Evolutionary conservation across 768 basidiomycete species (phyloP), one percentile per base, ranked within the genome.

Genomic region (Rhodotorula babjevae): DNA sequence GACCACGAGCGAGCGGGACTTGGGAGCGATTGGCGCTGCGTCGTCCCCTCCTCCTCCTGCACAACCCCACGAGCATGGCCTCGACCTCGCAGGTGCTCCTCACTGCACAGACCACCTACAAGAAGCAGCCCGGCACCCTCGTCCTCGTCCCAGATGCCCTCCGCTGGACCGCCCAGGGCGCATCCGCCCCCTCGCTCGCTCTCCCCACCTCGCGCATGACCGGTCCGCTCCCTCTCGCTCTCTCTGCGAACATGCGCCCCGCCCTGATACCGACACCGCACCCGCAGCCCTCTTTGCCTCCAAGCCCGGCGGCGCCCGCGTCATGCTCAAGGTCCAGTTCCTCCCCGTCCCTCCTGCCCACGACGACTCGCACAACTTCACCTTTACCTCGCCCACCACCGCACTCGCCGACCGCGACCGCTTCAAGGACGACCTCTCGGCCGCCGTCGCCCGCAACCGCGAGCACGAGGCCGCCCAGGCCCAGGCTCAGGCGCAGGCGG

Each of bases 301-400:
- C 79, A 93, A 93, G 78, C 88, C 89, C 77, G 89, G 89, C 65
- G 88, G 90, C 11, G 82, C 89, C 0, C 90, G 92, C 79, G 89
- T 91, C 77, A 85, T 87, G 61, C 83, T 93, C 61, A 92, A 92
- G 78, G 82, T 94, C 47, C 87, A 86, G 3, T 83, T 92, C 46
- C 81, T 86, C 64, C 84, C 83, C 61, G 87, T 91, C 79, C n/a
- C 49, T 2, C 31, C 60, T 19, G 19, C 50, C 31, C 25, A 56
- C 14, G 40, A 49, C 11, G 89, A 90, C 67, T 84, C 84, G 21
- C 89, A 91, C 83, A 90, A 88, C 77, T 94, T 93, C 80, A 89
- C 89, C 3, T 86, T 89, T 2, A 86, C 89, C 4, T 33, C 65
- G 0, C 86, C 85, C 69, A 81, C 87, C 1, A 81, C 85, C 76